These are phyloP conservation scores for Filobasidium uniguttulatum DNA, from an alignment of 1,284 basidiomycete species.

Conservation along the genomic window DNA sequence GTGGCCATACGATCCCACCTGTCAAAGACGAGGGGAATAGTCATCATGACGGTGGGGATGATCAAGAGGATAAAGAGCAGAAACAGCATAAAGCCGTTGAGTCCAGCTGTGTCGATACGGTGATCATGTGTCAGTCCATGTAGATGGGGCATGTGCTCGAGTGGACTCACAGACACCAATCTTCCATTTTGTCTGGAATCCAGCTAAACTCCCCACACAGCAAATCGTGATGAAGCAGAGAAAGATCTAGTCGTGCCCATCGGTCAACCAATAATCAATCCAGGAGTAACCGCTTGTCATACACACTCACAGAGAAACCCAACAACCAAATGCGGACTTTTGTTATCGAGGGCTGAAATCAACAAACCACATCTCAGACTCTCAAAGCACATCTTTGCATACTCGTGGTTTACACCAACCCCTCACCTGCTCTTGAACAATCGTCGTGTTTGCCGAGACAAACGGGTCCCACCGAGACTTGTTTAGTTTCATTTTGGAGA, in stretches of 20 bases:
- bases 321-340: neutral
- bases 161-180: slow-evolving; percentile 62
- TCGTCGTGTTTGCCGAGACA: neutral
- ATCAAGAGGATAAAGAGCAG: slow-evolving; percentile 59
- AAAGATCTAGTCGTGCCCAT: too few relatives aligned
- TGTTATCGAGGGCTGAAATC: neutral
- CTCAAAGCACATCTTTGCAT: neutral
- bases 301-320: neutral
- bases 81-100: slow-evolving; percentile 72
- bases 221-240: slow-evolving; percentile 80
- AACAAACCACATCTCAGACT: neutral
- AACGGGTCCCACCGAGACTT: slow-evolving; percentile 3
- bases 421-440: neutral
- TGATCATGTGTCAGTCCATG: slow-evolving; percentile 5
- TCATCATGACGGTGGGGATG: slow-evolving; percentile 55
- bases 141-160: neutral
- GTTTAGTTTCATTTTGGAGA: neutral
- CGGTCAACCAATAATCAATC: too few relatives aligned
- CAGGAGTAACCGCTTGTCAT: slow-evolving; percentile 29
- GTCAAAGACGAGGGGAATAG: slow-evolving; percentile 67
- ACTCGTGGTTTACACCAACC: too few relatives aligned
- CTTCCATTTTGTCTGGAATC: slow-evolving; percentile 66
- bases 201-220: slow-evolving; percentile 69
- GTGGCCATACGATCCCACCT: slow-evolving; percentile 54
- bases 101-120: slow-evolving; percentile 47